A percentile compares a stretch with the other conserved stretches of the same genome.
Conservation (phyloP, 2,329 filamentous ascomycete species). For the Fusarium clavum region DNA sequence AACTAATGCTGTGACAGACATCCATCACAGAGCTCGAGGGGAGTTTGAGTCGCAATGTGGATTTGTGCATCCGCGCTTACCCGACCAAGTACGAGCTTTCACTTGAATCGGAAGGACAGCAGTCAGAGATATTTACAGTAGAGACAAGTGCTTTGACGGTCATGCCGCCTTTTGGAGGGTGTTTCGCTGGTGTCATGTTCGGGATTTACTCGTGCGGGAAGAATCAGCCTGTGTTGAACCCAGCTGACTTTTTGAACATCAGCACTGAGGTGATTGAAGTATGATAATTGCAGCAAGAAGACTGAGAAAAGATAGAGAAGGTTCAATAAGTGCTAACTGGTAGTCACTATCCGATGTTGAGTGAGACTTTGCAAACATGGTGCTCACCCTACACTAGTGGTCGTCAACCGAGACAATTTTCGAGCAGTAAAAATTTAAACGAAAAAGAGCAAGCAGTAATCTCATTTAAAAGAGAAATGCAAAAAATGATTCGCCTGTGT, state of each 20-base stretch:
- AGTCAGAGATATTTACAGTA: neutral
- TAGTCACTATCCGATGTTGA: neutral
- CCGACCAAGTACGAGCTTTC: slow-evolving; percentile 19
- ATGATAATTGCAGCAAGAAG: neutral
- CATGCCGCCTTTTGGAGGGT: slow-evolving; percentile 34
- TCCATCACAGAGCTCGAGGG: neutral
- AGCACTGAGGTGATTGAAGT: neutral
- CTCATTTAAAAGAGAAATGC: neutral
- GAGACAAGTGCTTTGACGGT: slow-evolving; percentile 18
- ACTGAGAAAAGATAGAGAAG: neutral
- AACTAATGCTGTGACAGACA: slow-evolving; percentile 1
- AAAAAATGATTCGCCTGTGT: slow-evolving; percentile 1
- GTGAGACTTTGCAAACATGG: neutral
- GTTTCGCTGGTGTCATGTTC: slow-evolving; percentile 42
- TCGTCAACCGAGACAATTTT: no score
- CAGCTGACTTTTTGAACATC: slow-evolving; percentile 12
- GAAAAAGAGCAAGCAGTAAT: neutral
- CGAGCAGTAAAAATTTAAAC: neutral
- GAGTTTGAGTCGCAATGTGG: neutral
- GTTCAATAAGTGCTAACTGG: neutral
- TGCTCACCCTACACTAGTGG: neutral
- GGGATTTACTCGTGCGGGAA: slow-evolving; percentile 40
- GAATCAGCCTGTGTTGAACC: slow-evolving; percentile 37
- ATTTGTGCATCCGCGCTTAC: slow-evolving; percentile 2
- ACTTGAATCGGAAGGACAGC: neutral